phyloP scores from a whole-genome alignment of 768 basidiomycete genomes.

The Guyanaporus albipodus region DNA sequence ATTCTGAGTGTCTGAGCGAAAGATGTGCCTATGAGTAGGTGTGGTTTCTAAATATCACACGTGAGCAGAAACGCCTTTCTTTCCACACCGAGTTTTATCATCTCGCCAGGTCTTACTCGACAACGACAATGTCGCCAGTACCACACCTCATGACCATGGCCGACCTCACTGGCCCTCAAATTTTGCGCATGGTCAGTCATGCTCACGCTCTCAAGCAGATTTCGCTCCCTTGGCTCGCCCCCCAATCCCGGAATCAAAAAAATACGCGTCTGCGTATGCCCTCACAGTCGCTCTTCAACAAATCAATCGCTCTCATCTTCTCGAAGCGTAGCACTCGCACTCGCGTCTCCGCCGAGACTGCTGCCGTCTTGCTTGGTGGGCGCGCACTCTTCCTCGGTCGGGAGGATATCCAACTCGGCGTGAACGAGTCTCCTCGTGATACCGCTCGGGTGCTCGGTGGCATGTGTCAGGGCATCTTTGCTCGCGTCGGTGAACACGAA shows the following conservation, averaged over 20 bases:
- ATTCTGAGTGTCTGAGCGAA: too few relatives aligned
- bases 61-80: too few relatives aligned
- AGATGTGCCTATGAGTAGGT: too few relatives aligned
- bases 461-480: slow-evolving; percentile 97
- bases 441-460: slow-evolving; percentile 85
- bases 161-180: slow-evolving; percentile 76
- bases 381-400: slow-evolving; percentile 84
- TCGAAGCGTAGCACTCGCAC: slow-evolving; percentile 93
- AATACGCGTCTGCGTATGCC: slow-evolving; percentile 50
- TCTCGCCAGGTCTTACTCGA: too few relatives aligned
- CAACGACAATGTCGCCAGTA: slow-evolving; percentile 33
- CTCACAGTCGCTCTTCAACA: slow-evolving; percentile 72
- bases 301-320: slow-evolving; percentile 87
- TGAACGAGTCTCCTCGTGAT: slow-evolving; percentile 86
- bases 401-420: slow-evolving; percentile 93
- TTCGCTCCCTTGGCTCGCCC: slow-evolving; percentile 64
- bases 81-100: too few relatives aligned
- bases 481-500: slow-evolving; percentile 86
- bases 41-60: too few relatives aligned
- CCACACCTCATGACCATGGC: slow-evolving; percentile 88
- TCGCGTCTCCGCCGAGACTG: slow-evolving; percentile 83
- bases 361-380: slow-evolving; percentile 75
- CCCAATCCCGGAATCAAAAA: slow-evolving; percentile 36
- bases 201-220: slow-evolving; percentile 61
- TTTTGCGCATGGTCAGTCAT: slow-evolving; percentile 59